Base-by-base conservation (phyloP, 805 yeast species). In the Yamadazyma kitorensis region DNA sequence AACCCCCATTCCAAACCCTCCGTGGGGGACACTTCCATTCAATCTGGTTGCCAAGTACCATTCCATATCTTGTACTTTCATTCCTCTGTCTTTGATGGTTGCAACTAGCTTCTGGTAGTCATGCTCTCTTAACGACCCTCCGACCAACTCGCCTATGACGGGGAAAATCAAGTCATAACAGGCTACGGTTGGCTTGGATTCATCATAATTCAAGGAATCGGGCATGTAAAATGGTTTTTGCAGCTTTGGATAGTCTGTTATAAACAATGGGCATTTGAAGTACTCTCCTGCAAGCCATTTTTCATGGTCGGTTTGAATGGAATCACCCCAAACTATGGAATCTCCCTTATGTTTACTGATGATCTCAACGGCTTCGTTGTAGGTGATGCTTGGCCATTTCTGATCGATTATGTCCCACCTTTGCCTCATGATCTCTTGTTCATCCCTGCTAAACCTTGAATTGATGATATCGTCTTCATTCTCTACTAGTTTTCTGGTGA, bases 1-100 rank as follows among this genome's bases (percentile, higher is more conserved):
- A 46, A 89, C 78, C 0, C 99, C 99, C 68, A 93, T 66, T 0
- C 99, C 99, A 59, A 83, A 93, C 0, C 99, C 99, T 30, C 98
- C 98, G 54, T 91, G 98, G 0, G 97, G 96, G 15, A 81, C 81
- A 2, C 84, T 65, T 0, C 97, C 98, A 47, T 83, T 80, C 41
- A 65, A 65, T 40, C 98, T 69, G 6, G 84, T 66, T 1, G 80
- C 74, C 17, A 82, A 46, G 52, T 89, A 93, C 99, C 99, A 93
- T 19, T 74, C 68, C 56, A 93, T 56, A 13, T 76, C 74, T 2
- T 68, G 72, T 3, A 55, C 51, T 34, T 75, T 72, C 89, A 88
- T 84, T 2, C 62, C 64, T 35, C 83, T 59, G 3, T 51, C 37
- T 6, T 54, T 37, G 57, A 91, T 78, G 39, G 76, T 82, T 1